Evolutionary conservation across 2,329 filamentous ascomycete genomes (phyloP), one percentile per base, ranked within the genome.

Genomic region (Albophoma yamanashiensis): DNA sequence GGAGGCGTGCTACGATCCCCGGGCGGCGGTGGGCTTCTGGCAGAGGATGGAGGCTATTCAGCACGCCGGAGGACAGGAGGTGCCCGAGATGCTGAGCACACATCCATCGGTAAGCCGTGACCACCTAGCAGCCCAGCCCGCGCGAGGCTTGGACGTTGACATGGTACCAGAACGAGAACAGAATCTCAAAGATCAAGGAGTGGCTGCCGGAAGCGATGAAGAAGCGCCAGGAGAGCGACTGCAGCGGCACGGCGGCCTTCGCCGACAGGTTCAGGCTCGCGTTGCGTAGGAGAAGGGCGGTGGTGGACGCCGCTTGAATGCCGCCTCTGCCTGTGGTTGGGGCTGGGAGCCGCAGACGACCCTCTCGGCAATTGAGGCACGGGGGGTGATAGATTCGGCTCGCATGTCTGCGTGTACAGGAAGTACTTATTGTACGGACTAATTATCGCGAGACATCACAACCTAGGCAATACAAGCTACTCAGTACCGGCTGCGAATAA

Each of bases 1-100:
- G 0, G 84, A 90, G 74, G 87, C 86, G 34, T 92, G 89, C 74
- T 92, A 89, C 69, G 80, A 91, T 62, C 89, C 89, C 1, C 74
- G 79, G 15, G 83, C 84, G 62, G 89, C 89, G 0, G 76, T 88
- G 52, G 77, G 76, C 0, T 83, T 92, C 61, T 91, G 85, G 87
- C 72, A 79, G 69, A 74, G 85, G 57, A 89, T 91, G 85, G 84
- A 88, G 63, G 69, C 71, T 45, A 69, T 74, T 3, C 76, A 75
- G 56, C 65, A 77, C 34, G 59, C 60, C 17, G 68, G 65, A 2
- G 73, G 75, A 34, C 72, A 80, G 55, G 79, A 82, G 60, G 78
- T 83, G 40, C 89, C 89, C 1, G 86, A 92, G 72, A 87, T 89
- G 75, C 73, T 91, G 66, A 89, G 84, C 68, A 92, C 89, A 7